Base-by-base conservation (phyloP, 192 early-diverging fungal genomes). In the Coemansia sp. region DNA sequence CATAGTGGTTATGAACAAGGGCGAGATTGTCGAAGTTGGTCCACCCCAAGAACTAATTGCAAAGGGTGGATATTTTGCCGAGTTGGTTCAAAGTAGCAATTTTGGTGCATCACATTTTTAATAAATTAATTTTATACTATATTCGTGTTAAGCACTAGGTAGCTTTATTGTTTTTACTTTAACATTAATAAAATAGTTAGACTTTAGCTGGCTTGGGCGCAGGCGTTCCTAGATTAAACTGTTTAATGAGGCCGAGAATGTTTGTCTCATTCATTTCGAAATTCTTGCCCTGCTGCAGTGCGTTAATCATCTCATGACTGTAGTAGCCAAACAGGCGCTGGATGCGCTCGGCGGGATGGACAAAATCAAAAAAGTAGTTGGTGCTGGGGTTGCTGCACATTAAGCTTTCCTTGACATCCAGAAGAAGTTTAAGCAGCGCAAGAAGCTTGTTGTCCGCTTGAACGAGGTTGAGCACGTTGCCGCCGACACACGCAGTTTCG, bases 1-100 rank as follows among this genome's bases (percentile, higher is more conserved):
- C 41, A 84, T 93, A 62, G 53, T 92, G 29, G 91, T 93, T 2
- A 73, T 94, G 35, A 84, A 91, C 41, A 63, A 88, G 6, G 92
- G 92, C 11, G 45, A 69, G 1, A 64, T 93, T 1, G 81, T 72
- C 1, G 90, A 91, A 38, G 86, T 84, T 58, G 87, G 85, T 17
- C 58, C 76, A 1, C 91, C 91, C 3, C 60, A 60, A 9, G 21
- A 57, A 24, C 55, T 69, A 9, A 45, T 69, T n/a, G 15, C 41
- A 45, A 45, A 45, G 15, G 41, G 41, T 1, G 32, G 41, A n/a
- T n/a, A 45, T n/a, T 45, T 45, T 45, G 41, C 41, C 14, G 15
- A n/a, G 4, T 45, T 45, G 15, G 41, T 45, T 15, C 32, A 35
- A 8, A 35, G 32, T 35, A 35, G 32, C 32, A 35, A 35, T 35